phyloP scores from a whole-genome alignment of 305 asterid species.

The Lippia alba region DNA sequence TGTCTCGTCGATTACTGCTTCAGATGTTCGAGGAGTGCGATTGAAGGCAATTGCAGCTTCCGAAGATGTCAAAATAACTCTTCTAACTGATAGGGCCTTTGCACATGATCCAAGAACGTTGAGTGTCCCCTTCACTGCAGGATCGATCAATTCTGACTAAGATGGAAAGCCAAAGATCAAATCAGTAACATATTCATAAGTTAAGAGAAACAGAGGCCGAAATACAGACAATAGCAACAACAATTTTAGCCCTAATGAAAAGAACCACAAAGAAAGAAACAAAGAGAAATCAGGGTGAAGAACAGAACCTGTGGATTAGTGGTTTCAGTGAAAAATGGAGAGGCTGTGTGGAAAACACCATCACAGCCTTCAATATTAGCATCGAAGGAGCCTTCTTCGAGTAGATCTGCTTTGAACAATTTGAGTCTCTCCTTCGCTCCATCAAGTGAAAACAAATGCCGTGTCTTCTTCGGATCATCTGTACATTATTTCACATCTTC shows the following conservation, averaged over 20 bases:
- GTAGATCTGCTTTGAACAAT: conserved; percentile 49
- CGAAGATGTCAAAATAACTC: conserved; percentile 32
- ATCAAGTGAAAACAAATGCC: conserved; percentile 46
- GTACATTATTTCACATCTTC: conserved; percentile 2
- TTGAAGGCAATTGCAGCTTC: conserved; percentile 26
- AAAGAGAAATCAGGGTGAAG: conserved; percentile 30
- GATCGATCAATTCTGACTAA: conserved; percentile 52
- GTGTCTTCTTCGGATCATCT: conserved; percentile 46
- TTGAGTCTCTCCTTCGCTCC: conserved; percentile 60
- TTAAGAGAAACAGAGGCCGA: too few species aligned
- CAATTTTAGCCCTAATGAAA: neutral
- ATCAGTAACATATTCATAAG: neutral
- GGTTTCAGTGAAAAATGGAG: conserved; percentile 21
- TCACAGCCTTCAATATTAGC: conserved; percentile 53
- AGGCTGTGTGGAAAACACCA: conserved; percentile 31
- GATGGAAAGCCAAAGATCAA: neutral
- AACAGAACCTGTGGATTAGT: conserved; percentile 29
- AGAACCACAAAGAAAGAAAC: neutral
- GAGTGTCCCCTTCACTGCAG: conserved; percentile 47
- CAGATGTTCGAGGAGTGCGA: conserved; percentile 17
- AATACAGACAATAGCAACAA: neutral
- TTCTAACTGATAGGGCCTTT: conserved; percentile 43
- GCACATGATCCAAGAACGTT: conserved; percentile 43
- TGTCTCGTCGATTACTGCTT: conserved; percentile 51
- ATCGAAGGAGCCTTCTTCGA: conserved; percentile 54